These are phyloP conservation scores for Apiotrichum siamense DNA, from an alignment of 1,284 basidiomycete species.

Conservation along the genomic window DNA sequence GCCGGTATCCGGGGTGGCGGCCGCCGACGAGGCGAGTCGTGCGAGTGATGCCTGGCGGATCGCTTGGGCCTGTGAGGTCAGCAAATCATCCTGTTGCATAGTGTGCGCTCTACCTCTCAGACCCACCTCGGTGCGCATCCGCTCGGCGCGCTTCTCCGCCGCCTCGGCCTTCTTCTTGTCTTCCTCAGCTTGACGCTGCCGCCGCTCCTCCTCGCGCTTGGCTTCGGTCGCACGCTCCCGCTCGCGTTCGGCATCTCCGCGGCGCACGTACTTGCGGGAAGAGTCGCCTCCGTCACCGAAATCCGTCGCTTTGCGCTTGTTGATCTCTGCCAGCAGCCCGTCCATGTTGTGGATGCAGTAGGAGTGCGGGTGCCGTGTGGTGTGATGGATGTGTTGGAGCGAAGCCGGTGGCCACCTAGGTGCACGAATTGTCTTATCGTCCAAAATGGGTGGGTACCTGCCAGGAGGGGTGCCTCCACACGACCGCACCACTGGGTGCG, in stretches of 20 bases:
- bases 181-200: constrained; percentile 42
- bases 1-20: constrained; percentile 13
- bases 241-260: constrained; percentile 60
- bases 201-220: constrained; percentile 48
- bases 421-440: too few relatives aligned
- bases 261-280: constrained; percentile 73
- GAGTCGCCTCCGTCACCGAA: constrained; percentile 18
- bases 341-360: constrained; percentile 37
- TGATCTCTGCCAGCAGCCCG: constrained; percentile 61
- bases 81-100: not conserved
- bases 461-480: too few relatives aligned
- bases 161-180: constrained; percentile 35
- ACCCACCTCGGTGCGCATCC: constrained; percentile 43
- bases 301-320: constrained; percentile 74
- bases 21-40: constrained; percentile 18
- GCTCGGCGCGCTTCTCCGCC: constrained; percentile 23
- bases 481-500: too few relatives aligned
- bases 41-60: constrained; percentile 25
- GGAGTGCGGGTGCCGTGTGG: not conserved
- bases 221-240: constrained; percentile 64
- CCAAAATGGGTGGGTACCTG: too few relatives aligned
- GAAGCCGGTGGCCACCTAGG: too few relatives aligned
- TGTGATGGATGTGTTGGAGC: too few relatives aligned
- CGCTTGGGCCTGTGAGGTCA: constrained; percentile 22
- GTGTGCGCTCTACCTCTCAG: not conserved